Evolutionary conservation across 768 basidiomycete genomes (phyloP).

Genomic region (Tylopilus balloui): DNA sequence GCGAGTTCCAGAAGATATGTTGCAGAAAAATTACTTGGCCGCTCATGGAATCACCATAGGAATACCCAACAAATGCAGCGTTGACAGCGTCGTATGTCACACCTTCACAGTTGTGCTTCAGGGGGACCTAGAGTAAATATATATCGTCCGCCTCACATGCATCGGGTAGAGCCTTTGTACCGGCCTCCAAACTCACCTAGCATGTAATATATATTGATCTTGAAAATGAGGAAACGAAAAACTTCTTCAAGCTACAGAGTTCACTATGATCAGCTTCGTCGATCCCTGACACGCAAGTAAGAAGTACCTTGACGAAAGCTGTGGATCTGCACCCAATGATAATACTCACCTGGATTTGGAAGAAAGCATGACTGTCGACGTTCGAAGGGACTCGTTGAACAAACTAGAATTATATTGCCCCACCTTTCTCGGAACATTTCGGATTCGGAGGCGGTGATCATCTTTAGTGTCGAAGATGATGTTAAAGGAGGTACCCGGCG

Average conservation of each 20-base stretch:
- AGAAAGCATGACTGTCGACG: background rate
- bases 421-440: too few species aligned
- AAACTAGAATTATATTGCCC: too few species aligned
- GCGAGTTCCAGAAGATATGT: background rate
- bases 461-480: background rate
- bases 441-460: too few species aligned
- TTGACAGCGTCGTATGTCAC: background rate
- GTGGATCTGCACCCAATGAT: slow-evolving; percentile 73
- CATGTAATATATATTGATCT: background rate
- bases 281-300: background rate
- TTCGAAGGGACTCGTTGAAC: too few species aligned
- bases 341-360: slow-evolving; percentile 38
- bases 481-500: background rate
- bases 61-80: slow-evolving; percentile 19
- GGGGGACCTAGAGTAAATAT: background rate
- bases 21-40: slow-evolving; percentile 48
- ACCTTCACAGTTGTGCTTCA: background rate
- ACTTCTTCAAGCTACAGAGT: slow-evolving; percentile 62
- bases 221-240: background rate
- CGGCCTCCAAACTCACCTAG: slow-evolving; percentile 47
- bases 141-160: slow-evolving; percentile 44
- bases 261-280: background rate
- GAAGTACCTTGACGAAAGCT: slow-evolving; percentile 68
- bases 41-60: slow-evolving; percentile 70
- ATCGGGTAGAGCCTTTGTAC: slow-evolving; percentile 79